Evolutionary conservation across 495 filamentous ascomycete species (phyloP).

Genomic region (Hyaloscypha variabilis): DNA sequence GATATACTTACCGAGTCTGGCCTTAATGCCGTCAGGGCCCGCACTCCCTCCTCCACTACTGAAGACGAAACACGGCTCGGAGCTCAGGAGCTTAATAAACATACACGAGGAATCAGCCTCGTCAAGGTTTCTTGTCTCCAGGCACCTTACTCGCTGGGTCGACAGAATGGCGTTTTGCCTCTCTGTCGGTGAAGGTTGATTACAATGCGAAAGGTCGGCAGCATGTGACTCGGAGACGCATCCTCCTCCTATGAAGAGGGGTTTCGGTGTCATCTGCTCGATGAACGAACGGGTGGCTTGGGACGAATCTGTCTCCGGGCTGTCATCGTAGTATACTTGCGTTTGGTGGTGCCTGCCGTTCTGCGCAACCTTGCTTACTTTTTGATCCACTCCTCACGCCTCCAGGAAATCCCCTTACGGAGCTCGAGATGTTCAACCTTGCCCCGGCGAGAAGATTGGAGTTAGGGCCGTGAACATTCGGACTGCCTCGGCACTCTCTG

Average conservation of each 20-base stretch:
- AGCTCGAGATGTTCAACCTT: neutral
- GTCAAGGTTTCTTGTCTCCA: neutral
- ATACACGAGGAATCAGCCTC: slow-evolving; percentile 4
- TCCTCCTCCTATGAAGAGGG: neutral
- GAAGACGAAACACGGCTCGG: slow-evolving; percentile 4
- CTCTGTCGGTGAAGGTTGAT: slow-evolving; percentile 16
- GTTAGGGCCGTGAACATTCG: neutral
- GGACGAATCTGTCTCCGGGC: neutral
- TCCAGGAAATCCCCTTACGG: neutral
- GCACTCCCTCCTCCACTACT: neutral
- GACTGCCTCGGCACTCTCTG: neutral
- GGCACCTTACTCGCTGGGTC: slow-evolving; percentile 1
- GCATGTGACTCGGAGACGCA: slow-evolving; percentile 8
- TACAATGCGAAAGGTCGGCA: neutral
- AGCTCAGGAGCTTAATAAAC: neutral
- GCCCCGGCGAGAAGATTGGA: neutral
- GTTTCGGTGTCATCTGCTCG: neutral
- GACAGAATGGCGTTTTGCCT: slow-evolving; percentile 9
- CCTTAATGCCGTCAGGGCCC: neutral
- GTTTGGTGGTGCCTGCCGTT: neutral
- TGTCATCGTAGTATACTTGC: neutral
- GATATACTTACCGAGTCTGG: slow-evolving; percentile 10
- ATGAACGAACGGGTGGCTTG: neutral
- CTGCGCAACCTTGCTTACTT: neutral
- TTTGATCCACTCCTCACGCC: neutral